Evolutionary conservation across 306 rosid species (phyloP).

Genomic region (Vicia villosa): DNA sequence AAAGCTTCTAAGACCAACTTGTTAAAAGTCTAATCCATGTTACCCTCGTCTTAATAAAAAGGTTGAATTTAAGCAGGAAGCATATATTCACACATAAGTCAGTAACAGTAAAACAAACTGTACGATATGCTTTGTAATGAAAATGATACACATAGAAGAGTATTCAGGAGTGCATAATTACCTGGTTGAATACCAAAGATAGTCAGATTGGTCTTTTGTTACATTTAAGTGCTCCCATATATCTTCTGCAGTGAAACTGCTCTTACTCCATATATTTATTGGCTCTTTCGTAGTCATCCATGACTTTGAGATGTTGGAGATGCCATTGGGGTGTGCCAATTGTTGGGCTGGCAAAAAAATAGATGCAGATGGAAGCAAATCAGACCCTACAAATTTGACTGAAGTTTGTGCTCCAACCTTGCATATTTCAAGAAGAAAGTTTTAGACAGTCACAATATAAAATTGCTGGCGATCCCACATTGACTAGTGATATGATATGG

Average conservation of each 20-base stretch:
- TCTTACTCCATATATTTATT: slow-evolving; percentile 67
- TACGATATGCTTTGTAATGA: slow-evolving; percentile 19
- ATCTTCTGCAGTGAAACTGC: slow-evolving; percentile 62
- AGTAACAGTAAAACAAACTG: slow-evolving; percentile 17
- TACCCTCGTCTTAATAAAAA: neutral
- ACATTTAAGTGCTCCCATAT: slow-evolving; percentile 95
- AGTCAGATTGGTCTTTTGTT: slow-evolving; percentile 91
- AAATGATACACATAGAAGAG: slow-evolving; percentile 27
- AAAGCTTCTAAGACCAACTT: neutral
- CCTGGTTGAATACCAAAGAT: slow-evolving; percentile 91
- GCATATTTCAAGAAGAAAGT: slow-evolving; percentile 32
- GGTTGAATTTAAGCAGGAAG: slow-evolving; percentile 16
- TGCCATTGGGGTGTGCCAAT: slow-evolving; percentile 34
- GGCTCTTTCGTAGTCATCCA: slow-evolving; percentile 88
- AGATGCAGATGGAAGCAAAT: slow-evolving; percentile 51
- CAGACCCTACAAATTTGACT: slow-evolving; percentile 54
- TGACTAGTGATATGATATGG: neutral
- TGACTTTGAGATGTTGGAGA: slow-evolving; percentile 42
- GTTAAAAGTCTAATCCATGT: slow-evolving; percentile 4
- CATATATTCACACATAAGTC: neutral
- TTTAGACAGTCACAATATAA: slow-evolving; percentile 32
- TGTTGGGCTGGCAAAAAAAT: slow-evolving; percentile 42
- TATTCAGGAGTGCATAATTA: slow-evolving; percentile 43
- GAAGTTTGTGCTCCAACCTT: slow-evolving; percentile 88
- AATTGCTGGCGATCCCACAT: neutral